Evolutionary conservation across 805 yeast genomes (phyloP), one percentile per base, ranked within the genome.

Genomic region (Debaryomyces prosopidis): DNA sequence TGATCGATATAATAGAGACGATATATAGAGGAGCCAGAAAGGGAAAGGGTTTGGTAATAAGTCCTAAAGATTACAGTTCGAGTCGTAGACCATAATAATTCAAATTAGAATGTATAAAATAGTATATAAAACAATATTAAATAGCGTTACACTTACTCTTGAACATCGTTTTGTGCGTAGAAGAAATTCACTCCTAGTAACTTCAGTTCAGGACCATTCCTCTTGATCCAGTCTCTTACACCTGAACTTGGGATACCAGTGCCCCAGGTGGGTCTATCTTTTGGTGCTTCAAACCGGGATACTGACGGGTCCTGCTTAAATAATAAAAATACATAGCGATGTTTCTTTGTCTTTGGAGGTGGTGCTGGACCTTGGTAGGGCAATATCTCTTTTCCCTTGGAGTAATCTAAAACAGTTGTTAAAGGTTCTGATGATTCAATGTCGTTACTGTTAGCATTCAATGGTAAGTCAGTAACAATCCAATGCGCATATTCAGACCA

Each of bases 401-500:
- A 51, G 38, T 54, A 58, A 50, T 71, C 75, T 48, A 70, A 47
- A 12, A 60, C 44, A 2, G 71, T 66, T 30, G 60, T 53, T 45
- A 69, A 59, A 26, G 65, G 47, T n/a, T 66, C 67, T 1, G 75
- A 62, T n/a, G 55, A 47, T 20, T 57, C 53, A 4, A 48, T 51
- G 18, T 32, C 15, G 18, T 46, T 46, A 35, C 73, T 59, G 37
- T 47, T 52, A 16, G 69, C 63, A 42, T 68, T 70, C 54, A 81
- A 66, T 35, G 68, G 59, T 55, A 84, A 74, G 53, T 84, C 84
- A 2, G 81, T 66, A 27, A 75, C 68, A 33, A 90, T 70, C 75
- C 80, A 88, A 68, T 90, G 97, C 43, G 86, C 82, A 62, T 74
- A 90, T 65, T 90, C 96, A 2, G 94, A 84, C 95, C 96, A 89